Evolutionary conservation across 2,329 filamentous ascomycete genomes (phyloP), one percentile per base, ranked within the genome.

Genomic region (Fusarium verrucosum): DNA sequence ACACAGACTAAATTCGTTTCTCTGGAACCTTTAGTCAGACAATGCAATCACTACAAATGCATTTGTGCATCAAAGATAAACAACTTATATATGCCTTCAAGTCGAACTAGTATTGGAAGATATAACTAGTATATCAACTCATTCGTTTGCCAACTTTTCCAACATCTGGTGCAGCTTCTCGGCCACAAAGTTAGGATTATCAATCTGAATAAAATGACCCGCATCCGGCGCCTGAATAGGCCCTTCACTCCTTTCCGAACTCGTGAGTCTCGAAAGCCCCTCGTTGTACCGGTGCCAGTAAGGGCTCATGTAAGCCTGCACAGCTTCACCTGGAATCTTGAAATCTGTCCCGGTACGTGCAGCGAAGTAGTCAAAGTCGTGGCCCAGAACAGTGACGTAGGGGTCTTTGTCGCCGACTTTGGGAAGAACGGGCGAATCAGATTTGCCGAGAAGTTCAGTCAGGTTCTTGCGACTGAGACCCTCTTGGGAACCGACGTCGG

Each of bases 211-310:
- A 54, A 72, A 72, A 42, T 72, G 70, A 3, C 65, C 69, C 0
- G 66, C 50, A 3, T 46, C 46, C 1, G 66, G 47, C 2, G 47
- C 68, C 19, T 65, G 57, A 25, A 66, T 10, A 2, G 69, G 68
- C 0, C 70, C 70, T 19, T 57, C 57, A 6, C 86, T 77, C 32
- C 70, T 77, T 11, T 76, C 75, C 0, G 69, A 47, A 5, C 73
- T 74, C 0, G 80, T 84, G 11, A 87, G 76, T 19, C 72, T 73
- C 1, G 76, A 69, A 22, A 88, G 66, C 0, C 80, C 83, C 52
- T 82, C 74, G 44, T 87, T 87, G 64, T 87, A 88, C 26, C 44
- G 61, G 4, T 79, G 75, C 85, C 85, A 88, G 4, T 76, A 77
- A 0, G 83, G 81, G 52, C 87, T 86, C 46, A 82, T 68, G 67